These are phyloP conservation scores for Planoprotostelium fungivorum DNA, from an alignment of 78 protist species.

Conservation along the genomic window DNA sequence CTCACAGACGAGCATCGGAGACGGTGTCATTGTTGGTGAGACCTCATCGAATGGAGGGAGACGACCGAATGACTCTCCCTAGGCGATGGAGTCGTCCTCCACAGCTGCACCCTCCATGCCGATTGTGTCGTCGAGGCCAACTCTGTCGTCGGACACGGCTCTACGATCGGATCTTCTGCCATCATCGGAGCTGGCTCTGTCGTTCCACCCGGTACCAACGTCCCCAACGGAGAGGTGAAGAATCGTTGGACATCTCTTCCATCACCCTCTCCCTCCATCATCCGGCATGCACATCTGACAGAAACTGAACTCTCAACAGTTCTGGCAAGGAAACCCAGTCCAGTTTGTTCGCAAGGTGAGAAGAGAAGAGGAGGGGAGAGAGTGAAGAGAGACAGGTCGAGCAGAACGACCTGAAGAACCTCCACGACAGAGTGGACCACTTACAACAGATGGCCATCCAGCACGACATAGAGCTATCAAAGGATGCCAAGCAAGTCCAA, in stretches of 20 bases:
- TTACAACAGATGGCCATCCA: neutral
- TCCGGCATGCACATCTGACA: neutral
- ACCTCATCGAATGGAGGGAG: neutral
- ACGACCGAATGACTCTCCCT: neutral
- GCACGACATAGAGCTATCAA: neutral
- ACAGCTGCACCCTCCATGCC: neutral
- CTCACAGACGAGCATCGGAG: neutral
- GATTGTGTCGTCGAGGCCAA: neutral
- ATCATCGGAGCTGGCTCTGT: neutral
- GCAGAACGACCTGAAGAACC: neutral
- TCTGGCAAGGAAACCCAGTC: neutral
- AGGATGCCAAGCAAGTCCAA: neutral
- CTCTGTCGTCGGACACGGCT: neutral
- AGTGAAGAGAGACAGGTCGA: neutral
- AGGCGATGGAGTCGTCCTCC: neutral
- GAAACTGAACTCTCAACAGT: neutral
- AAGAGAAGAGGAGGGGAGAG: neutral
- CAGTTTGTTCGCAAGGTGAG: neutral
- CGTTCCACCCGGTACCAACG: neutral
- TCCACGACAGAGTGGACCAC: neutral
- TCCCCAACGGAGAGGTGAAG: neutral
- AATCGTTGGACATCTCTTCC: no score
- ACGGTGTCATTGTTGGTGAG: neutral
- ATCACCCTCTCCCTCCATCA: no score
- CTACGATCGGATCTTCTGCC: neutral